phyloP scores from a whole-genome alignment of 345 rosid genomes.

The Arabidopsis suecica region DNA sequence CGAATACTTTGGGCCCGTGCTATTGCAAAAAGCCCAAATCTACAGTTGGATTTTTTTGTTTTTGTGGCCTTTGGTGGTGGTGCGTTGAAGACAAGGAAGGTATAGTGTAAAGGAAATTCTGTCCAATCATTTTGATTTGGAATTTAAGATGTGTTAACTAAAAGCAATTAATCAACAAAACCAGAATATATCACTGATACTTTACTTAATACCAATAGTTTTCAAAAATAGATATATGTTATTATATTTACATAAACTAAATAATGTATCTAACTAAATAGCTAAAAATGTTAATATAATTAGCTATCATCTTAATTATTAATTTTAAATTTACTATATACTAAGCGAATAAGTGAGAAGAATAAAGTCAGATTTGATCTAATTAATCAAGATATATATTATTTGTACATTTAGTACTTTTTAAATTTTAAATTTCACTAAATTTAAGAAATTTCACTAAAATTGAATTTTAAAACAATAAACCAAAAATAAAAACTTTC shows the following conservation, averaged over 20 bases:
- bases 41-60: background rate
- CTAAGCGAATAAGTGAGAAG: background rate
- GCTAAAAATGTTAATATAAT: no score
- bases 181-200: no score
- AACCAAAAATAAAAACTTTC: background rate
- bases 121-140: background rate
- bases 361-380: background rate
- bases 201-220: no score
- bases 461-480: background rate
- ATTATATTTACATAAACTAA: no score
- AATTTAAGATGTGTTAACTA: background rate
- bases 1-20: slow-evolving; percentile 24
- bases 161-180: background rate
- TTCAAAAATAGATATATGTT: no score
- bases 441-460: background rate
- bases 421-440: background rate
- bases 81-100: slow-evolving; percentile 1
- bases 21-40: slow-evolving; percentile 3
- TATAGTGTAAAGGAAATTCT: slow-evolving; percentile 1
- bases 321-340: background rate
- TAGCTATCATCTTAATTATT: no score
- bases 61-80: slow-evolving; percentile 1
- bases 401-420: background rate
- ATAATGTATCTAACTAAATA: no score
- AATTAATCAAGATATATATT: background rate